A percentile compares a stretch with the other conserved stretches of the same genome.
Conservation (phyloP, 2,329 filamentous ascomycete genomes). For the Myriosclerotinia curreyana region DNA sequence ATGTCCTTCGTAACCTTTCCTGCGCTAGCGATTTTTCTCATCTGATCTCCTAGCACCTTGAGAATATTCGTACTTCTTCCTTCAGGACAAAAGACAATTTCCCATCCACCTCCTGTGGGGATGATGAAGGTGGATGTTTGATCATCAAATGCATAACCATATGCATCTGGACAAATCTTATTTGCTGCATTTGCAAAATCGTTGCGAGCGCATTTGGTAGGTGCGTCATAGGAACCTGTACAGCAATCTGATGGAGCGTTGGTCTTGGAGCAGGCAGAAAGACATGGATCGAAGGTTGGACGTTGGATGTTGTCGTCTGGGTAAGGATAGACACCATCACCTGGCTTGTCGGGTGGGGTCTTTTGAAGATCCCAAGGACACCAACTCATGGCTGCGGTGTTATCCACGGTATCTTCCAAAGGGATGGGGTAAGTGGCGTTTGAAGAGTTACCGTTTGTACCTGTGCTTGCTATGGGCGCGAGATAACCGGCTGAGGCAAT, state of each 20-base stretch:
- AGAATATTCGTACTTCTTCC: conserved; percentile 60
- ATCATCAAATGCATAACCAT: conserved; percentile 69
- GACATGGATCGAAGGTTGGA: conserved; percentile 73
- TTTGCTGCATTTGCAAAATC: conserved; percentile 70
- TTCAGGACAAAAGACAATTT: conserved; percentile 72
- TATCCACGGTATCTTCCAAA: conserved; percentile 59
- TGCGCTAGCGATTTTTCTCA: conserved; percentile 47
- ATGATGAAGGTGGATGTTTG: conserved; percentile 59
- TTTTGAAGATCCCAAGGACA: conserved; percentile 78
- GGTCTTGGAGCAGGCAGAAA: conserved; percentile 70
- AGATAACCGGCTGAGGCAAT: conserved; percentile 67
- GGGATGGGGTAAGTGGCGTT: conserved; percentile 66
- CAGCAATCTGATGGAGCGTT: conserved; percentile 70
- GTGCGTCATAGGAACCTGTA: conserved; percentile 63
- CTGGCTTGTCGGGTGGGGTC: conserved; percentile 64
- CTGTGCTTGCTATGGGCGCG: conserved; percentile 51
- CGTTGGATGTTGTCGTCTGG: conserved; percentile 70
- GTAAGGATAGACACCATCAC: conserved; percentile 76
- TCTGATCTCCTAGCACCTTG: conserved; percentile 49
- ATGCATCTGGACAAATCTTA: conserved; percentile 76
- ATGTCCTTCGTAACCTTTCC: conserved; percentile 43
- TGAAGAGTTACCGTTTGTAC: conserved; percentile 51
- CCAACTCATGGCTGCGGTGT: conserved; percentile 61
- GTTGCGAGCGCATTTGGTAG: conserved; percentile 62
- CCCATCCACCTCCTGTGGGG: conserved; percentile 68